Evolutionary conservation across 2,329 filamentous ascomycete genomes (phyloP).

Genomic region (Clarireedia monteithiana): DNA sequence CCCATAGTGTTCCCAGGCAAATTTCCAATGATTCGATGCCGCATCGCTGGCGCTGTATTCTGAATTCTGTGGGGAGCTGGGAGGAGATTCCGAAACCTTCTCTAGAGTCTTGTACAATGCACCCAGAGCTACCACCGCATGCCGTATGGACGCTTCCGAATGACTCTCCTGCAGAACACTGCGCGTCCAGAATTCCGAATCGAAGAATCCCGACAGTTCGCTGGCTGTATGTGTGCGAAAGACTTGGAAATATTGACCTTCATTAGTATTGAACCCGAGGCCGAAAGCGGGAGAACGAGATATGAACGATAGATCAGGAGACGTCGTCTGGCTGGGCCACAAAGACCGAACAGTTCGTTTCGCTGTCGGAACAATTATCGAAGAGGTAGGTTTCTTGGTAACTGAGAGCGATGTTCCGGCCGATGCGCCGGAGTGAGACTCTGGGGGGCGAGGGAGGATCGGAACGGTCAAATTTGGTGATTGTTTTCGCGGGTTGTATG

Average conservation of each 20-base stretch:
- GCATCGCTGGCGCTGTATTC: constrained; percentile 29
- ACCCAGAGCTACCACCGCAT: constrained; percentile 58
- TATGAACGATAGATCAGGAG: constrained; percentile 3
- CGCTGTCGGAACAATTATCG: neutral
- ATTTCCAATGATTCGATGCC: constrained; percentile 46
- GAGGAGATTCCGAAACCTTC: constrained; percentile 43
- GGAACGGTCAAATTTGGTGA: constrained; percentile 14
- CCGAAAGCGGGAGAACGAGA: neutral
- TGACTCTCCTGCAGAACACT: constrained; percentile 58
- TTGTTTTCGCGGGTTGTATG: constrained; percentile 17
- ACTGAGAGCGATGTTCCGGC: constrained; percentile 6
- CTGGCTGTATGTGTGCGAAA: constrained; percentile 54
- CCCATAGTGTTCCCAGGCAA: constrained; percentile 53
- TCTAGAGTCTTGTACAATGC: constrained; percentile 61
- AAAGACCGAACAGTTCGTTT: neutral
- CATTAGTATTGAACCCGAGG: constrained; percentile 38
- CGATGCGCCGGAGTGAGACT: neutral
- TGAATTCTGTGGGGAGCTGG: constrained; percentile 23
- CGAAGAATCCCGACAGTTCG: constrained; percentile 60
- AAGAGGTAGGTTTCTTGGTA: neutral
- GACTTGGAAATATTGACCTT: constrained; percentile 53
- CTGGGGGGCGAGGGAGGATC: constrained; percentile 20
- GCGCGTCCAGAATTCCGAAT: constrained; percentile 56
- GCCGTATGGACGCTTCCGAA: constrained; percentile 50
- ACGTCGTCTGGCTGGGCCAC: neutral